Base-by-base conservation (phyloP, 2,329 filamentous ascomycete species). In the Verticillium nubilum region DNA sequence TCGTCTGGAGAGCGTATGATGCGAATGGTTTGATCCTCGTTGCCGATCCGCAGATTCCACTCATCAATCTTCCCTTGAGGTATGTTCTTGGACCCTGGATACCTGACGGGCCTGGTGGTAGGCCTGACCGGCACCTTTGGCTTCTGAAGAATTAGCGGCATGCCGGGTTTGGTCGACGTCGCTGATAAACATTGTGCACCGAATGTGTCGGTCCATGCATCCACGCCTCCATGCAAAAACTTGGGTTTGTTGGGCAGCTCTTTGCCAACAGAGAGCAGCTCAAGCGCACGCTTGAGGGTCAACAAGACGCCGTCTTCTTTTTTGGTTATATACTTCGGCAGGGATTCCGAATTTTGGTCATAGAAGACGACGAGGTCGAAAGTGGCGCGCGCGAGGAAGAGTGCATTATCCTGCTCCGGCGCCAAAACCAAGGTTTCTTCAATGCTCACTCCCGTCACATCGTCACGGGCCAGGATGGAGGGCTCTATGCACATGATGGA, bases 291-390 rank as follows among this genome's bases (percentile, higher is more conserved):
- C 68, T 89, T 86, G 13, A 99, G 78, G 17, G 87, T 87, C 64
- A 87, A 80, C 23, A 97, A 73, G n/a, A 86, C 84, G 68, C 67
- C 76, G 72, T 73, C 81, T 69, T 73, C 74, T 66, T 72, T 65
- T 57, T 72, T 73, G 26, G 65, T 70, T 62, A 67, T 58, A 19
- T 63, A 67, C 59, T 63, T 64, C 57, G 68, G 73, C 23, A 96
- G 67, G 63, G 78, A 65, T 73, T 82, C 60, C 68, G 90, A 80
- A 70, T 81, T 62, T 64, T 94, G 84, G 71, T 99, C 92, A 71
- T 98, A 96, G 67, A 96, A 95, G 0, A 99, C 90, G 12, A 99
- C 84, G 50, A 97, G 75, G 65, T 98, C 92, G 67, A 90, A 97
- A 59, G 89, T 81, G 63, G 93, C 83, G 15, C 88, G 83, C 59